Evolutionary conservation across 495 filamentous ascomycete species (phyloP), one percentile per base, ranked within the genome.

Genomic region (Xylaria nigripes): DNA sequence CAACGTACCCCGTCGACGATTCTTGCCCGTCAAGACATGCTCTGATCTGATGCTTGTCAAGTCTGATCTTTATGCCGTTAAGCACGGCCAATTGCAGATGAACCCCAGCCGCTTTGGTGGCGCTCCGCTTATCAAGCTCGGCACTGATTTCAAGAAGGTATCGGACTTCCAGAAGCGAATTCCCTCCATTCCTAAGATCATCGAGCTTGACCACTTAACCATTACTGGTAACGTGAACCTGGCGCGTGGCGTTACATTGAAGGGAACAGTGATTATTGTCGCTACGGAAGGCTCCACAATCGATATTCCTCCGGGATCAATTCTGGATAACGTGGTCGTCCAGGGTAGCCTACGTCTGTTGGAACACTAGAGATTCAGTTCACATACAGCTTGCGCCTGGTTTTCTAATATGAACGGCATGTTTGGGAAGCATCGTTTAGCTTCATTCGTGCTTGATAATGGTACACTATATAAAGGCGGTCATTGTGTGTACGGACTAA

Each of bases 261-360:
- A 97, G 82, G 93, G 93, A 58, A 98, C 94, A n/a, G 93, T 99
- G 66, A 99, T 99, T 67, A 99, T 99, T 65, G 93, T 99, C 34
- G 93, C 93, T 12, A 96, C 91, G 40, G 93, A 99, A 76, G 90
- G 90, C 54, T 89, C 86, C 77, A 97, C 94, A 56, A 99, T 99
- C 62, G 93, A 99, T 71, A 85, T 99, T 65, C 93, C 93, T 36
- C 90, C 92, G 6, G 93, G 93, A 67, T 95, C 89, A 16, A 86
- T 97, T 60, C 78, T 99, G 53, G 93, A 99, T 80, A 99, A 99
- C 74, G 94, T 96, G 22, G 93, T 99, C 30, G 94, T 99, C 56
- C 94, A 99, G 80, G 93, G 93, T 61, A 96, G 90, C 71, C 80
- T 98, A 79, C 84, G 93, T 66, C 78, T 96, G 69, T 76, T 96